A percentile compares a stretch with the other conserved stretches of the same genome.
phyloP scores from a whole-genome alignment of 352 stramenopile genomes.

The Phytophthora syringae region DNA sequence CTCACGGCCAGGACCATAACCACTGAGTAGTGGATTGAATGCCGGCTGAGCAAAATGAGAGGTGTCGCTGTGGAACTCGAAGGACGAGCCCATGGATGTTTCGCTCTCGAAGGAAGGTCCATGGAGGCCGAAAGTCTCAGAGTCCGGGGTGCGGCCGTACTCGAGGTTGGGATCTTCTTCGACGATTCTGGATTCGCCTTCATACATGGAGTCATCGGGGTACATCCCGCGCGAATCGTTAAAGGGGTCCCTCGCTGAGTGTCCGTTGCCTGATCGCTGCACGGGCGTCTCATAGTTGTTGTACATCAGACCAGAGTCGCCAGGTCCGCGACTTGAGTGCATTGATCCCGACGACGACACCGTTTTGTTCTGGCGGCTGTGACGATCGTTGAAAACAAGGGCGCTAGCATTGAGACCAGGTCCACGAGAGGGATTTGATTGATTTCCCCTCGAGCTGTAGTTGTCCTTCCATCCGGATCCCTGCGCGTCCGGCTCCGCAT shows the following conservation, averaged over 20 bases:
- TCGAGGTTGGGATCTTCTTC: slow-evolving; percentile 50
- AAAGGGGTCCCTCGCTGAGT: slow-evolving; percentile 29
- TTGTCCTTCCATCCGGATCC: slow-evolving; percentile 57
- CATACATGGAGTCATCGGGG: slow-evolving; percentile 45
- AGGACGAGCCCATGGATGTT: slow-evolving; percentile 61
- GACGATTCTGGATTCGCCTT: slow-evolving; percentile 35
- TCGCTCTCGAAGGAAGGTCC: slow-evolving; percentile 65
- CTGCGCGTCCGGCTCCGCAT: slow-evolving; percentile 48
- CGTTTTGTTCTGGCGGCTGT: slow-evolving; percentile 65
- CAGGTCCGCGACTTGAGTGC: slow-evolving; percentile 38
- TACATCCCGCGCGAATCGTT: slow-evolving; percentile 39
- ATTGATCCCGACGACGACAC: slow-evolving; percentile 68
- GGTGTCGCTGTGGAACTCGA: slow-evolving; percentile 42
- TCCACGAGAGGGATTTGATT: slow-evolving; percentile 46
- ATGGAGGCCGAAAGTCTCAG: slow-evolving; percentile 52
- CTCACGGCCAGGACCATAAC: slow-evolving; percentile 49
- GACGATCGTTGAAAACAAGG: slow-evolving; percentile 66
- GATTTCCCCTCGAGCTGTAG: slow-evolving; percentile 42
- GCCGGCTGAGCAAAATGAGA: slow-evolving; percentile 39
- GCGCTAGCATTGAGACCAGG: slow-evolving; percentile 66
- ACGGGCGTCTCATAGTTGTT: slow-evolving; percentile 48
- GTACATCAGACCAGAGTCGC: slow-evolving; percentile 36
- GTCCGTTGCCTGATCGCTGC: slow-evolving; percentile 32
- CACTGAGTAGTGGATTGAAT: slow-evolving; percentile 48
- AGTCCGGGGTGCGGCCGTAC: slow-evolving; percentile 49